phyloP scores from a whole-genome alignment of 345 rosid genomes.

The Clausena lansium region DNA sequence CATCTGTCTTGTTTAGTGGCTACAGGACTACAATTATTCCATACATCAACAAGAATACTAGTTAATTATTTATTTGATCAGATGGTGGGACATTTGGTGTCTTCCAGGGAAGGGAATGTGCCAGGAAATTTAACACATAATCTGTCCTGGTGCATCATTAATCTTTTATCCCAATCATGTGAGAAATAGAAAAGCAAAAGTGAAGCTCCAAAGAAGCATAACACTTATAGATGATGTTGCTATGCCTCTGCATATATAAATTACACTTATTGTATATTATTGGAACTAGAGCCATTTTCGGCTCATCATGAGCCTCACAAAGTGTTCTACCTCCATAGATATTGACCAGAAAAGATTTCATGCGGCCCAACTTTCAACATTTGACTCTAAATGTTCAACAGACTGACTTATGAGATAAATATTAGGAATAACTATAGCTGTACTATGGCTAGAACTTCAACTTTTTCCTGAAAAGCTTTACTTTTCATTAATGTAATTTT shows the following conservation, averaged over 20 bases:
- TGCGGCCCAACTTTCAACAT: neutral
- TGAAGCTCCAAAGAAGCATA: neutral
- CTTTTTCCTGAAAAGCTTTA: neutral
- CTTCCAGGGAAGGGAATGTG: neutral
- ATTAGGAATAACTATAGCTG: neutral
- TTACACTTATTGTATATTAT: neutral
- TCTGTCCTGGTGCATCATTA: neutral
- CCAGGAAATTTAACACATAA: neutral
- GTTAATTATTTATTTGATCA: neutral
- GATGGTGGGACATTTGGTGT: neutral
- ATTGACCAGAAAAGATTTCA: neutral
- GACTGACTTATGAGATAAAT: neutral
- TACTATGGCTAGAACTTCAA: neutral
- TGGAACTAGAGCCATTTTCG: neutral
- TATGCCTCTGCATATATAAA: neutral
- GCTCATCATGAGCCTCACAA: neutral
- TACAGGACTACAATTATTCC: neutral
- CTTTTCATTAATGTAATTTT: neutral
- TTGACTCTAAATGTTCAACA: neutral
- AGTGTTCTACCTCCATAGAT: neutral
- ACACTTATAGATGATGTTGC: neutral
- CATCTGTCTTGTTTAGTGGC: neutral
- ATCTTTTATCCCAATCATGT: neutral
- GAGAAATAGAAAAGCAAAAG: constrained; percentile 6
- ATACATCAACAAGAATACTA: neutral